Base-by-base conservation (phyloP, 208 protist species). In the Crithidia expoeki region DNA sequence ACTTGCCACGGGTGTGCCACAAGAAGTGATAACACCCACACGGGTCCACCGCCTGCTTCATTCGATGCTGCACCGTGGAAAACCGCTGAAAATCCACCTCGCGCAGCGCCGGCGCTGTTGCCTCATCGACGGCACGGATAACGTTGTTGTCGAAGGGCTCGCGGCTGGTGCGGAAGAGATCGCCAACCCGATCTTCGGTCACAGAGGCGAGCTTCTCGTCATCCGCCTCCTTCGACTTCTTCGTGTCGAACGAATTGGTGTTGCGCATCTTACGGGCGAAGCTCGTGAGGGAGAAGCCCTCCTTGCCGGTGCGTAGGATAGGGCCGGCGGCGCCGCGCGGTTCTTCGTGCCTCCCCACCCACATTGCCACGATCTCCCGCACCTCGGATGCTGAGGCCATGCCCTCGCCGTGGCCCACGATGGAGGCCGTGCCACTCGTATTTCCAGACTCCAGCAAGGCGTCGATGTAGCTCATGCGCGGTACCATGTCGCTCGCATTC, bases 141-240 rank as follows among this genome's bases (percentile, higher is more conserved):
- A 63, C 27, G 57, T 83, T 76, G 62, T 77, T 76, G 63, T 72
- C 64, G 47, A 86, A 83, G 12, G 81, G 81, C 69, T 86, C 76
- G 14, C 81, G 72, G 36, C 59, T 71, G 16, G 27, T 25, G 25
- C 34, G 51, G 44, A 86, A 86, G 55, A 86, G 49, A 23, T 86
- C 81, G 3, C 76, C 76, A 2, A 46, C 42, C 27, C n/a, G 16
- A 3, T 46, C 25, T 10, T 60, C 62, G 23, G 49, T 34, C 11
- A 32, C 53, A 4, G 34, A 57, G 17, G 7, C 14, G 40, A 19
- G 6, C 25, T 66, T 40, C 27, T 60, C 46, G 4, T 16, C 58
- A 6, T 56, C 53, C 7, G 23, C 38, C 25, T 44, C 47, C 51
- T 60, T 62, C 16, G 23, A 0, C 34, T 59, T 57, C 34, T 58